A percentile compares a stretch with the other conserved stretches of the same genome.
phyloP scores from a whole-genome alignment of 1,139 yeast species.

The Pichia sp. region DNA sequence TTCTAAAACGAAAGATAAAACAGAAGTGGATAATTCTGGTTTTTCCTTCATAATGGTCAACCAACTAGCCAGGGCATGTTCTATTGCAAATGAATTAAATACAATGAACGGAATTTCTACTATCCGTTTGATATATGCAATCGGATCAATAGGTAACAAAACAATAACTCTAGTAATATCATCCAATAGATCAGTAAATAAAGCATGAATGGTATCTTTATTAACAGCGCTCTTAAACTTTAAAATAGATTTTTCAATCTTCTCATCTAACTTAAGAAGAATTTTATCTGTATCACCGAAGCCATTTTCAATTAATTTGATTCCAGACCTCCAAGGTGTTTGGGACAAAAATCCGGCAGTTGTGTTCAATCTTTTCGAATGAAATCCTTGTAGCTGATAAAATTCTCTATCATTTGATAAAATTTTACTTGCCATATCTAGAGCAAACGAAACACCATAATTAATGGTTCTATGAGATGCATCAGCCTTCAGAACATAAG shows the following conservation, averaged over 20 bases:
- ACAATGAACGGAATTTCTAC: slow-evolving; percentile 68
- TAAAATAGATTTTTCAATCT: neutral
- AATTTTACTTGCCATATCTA: slow-evolving; percentile 77
- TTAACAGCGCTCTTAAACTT: slow-evolving; percentile 13
- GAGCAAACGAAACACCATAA: slow-evolving; percentile 82
- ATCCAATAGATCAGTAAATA: slow-evolving; percentile 40
- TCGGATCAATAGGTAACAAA: slow-evolving; percentile 40
- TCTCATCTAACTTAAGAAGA: slow-evolving; percentile 6
- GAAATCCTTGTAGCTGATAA: slow-evolving; percentile 25
- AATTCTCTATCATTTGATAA: slow-evolving; percentile 59
- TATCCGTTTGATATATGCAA: slow-evolving; percentile 48
- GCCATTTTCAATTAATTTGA: slow-evolving; percentile 10
- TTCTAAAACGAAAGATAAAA: slow-evolving; percentile 62
- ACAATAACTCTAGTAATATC: slow-evolving; percentile 42
- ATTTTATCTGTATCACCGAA: slow-evolving; percentile 4
- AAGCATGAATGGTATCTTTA: slow-evolving; percentile 19
- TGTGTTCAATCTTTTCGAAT: slow-evolving; percentile 41
- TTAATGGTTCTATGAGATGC: slow-evolving; percentile 37
- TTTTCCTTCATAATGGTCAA: slow-evolving; percentile 70
- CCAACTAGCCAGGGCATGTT: slow-evolving; percentile 74
- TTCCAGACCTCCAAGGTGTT: slow-evolving; percentile 55
- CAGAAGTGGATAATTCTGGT: slow-evolving; percentile 47
- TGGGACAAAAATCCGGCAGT: slow-evolving; percentile 73
- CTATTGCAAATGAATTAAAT: slow-evolving; percentile 57
- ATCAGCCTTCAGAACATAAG: slow-evolving; percentile 54